phyloP scores from a whole-genome alignment of 1,284 basidiomycete species.

The Cystobasidium sp. region DNA sequence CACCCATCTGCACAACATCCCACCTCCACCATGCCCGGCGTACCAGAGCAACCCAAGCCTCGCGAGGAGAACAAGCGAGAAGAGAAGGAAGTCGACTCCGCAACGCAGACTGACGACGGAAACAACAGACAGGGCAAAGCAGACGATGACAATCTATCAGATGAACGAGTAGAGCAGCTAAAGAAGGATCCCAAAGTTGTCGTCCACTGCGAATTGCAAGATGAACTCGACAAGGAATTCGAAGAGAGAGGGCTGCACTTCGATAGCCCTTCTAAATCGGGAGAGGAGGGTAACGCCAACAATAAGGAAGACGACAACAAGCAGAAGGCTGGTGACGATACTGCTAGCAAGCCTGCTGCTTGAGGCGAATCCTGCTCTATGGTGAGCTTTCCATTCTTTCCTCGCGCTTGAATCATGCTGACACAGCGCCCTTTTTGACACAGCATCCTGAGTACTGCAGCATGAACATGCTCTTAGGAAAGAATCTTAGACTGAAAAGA shows the following conservation, averaged over 20 bases:
- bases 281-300: background rate
- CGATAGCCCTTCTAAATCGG: background rate
- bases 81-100: slow-evolving; percentile 2
- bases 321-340: slow-evolving; percentile 2
- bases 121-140: background rate
- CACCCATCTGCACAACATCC: background rate
- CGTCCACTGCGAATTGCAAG: slow-evolving; percentile 22
- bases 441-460: too few species aligned
- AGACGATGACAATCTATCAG: background rate
- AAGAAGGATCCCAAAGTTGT: slow-evolving; percentile 14
- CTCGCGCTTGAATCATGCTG: too few species aligned
- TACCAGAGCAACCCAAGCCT: background rate
- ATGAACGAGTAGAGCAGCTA: slow-evolving; percentile 3
- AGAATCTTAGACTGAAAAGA: too few species aligned
- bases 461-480: too few species aligned
- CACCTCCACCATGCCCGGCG: slow-evolving; percentile 4
- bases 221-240: slow-evolving; percentile 21
- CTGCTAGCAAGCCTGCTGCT: background rate
- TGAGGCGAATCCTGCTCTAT: background rate
- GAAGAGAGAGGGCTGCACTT: slow-evolving; percentile 12
- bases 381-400: too few species aligned
- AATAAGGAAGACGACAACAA: slow-evolving; percentile 1
- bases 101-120: slow-evolving; percentile 4
- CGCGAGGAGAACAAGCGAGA: background rate
- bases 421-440: too few species aligned